Percentiles rank a stretch among this genome's conserved stretches.
Evolutionary conservation across 2,329 filamentous ascomycete genomes (phyloP).

Genomic region (Raffaelea arxii): DNA sequence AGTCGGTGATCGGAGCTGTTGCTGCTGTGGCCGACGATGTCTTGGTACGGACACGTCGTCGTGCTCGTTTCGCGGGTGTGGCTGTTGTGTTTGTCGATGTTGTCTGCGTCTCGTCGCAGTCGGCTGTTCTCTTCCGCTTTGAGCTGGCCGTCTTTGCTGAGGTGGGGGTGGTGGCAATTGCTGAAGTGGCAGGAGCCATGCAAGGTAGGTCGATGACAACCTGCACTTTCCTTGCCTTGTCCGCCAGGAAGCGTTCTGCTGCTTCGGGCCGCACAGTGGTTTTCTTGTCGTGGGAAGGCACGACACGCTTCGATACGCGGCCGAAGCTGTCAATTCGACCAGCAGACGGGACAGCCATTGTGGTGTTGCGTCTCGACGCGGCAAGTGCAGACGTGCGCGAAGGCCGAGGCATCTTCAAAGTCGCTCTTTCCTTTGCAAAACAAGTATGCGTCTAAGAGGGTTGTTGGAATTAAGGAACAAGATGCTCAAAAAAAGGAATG

Average conservation of each 20-base stretch:
- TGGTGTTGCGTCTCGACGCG: constrained; percentile 4
- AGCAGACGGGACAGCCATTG: constrained; percentile 1
- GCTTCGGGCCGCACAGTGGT: constrained; percentile 9
- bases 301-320: constrained; percentile 15
- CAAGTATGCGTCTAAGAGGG: too few species aligned
- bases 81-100: constrained; percentile 5
- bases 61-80: constrained; percentile 7
- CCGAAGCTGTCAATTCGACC: constrained; percentile 12
- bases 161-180: too few species aligned
- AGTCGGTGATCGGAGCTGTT: constrained; percentile 1
- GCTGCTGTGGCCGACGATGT: background rate
- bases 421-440: background rate
- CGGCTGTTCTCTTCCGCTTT: background rate
- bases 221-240: constrained; percentile 8
- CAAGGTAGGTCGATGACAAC: background rate
- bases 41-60: constrained; percentile 6
- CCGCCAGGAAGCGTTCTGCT: constrained; percentile 20
- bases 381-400: constrained; percentile 10
- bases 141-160: constrained; percentile 12
- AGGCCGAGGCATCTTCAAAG: constrained; percentile 8
- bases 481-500: too few species aligned
- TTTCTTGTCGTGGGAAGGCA: constrained; percentile 10
- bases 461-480: too few species aligned
- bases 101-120: too few species aligned
- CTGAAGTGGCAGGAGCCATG: background rate